phyloP scores from a whole-genome alignment of 2,329 filamentous ascomycete genomes.

The Talaromyces sp. region DNA sequence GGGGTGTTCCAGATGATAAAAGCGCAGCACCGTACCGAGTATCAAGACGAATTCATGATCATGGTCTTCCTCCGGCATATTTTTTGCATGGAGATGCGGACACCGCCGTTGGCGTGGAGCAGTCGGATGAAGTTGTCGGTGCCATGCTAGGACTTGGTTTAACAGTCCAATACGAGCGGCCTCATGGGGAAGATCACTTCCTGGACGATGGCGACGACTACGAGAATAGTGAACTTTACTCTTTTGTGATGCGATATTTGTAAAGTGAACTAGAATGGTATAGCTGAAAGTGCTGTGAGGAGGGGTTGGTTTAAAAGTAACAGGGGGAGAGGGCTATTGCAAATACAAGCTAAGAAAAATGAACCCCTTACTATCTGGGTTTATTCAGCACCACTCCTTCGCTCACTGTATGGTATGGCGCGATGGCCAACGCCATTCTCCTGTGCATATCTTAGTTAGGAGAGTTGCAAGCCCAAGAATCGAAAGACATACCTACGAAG shows the following conservation, averaged over 20 bases:
- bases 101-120: slow-evolving; percentile 6
- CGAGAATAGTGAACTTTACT: not conserved
- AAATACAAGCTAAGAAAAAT: not conserved
- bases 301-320: not conserved
- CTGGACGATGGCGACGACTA: slow-evolving; percentile 5
- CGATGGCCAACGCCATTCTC: not conserved
- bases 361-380: not conserved
- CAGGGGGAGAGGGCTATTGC: not conserved
- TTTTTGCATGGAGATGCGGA: slow-evolving; percentile 11
- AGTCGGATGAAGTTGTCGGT: slow-evolving; percentile 12
- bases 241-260: slow-evolving; percentile 8
- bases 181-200: slow-evolving; percentile 11
- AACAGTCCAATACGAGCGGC: slow-evolving; percentile 12
- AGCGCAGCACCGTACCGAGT: not conserved
- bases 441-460: not conserved
- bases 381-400: not conserved
- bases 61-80: slow-evolving; percentile 5
- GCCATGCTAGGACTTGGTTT: slow-evolving; percentile 4
- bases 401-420: not conserved
- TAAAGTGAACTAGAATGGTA: not conserved
- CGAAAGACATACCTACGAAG: not conserved
- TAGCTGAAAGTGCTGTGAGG: not conserved
- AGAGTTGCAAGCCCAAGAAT: not conserved
- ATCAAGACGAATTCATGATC: not conserved
- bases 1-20: not conserved